These are phyloP conservation scores for Silene uniflora DNA, from an alignment of 148 eudicot genomes.

Conservation along the genomic window DNA sequence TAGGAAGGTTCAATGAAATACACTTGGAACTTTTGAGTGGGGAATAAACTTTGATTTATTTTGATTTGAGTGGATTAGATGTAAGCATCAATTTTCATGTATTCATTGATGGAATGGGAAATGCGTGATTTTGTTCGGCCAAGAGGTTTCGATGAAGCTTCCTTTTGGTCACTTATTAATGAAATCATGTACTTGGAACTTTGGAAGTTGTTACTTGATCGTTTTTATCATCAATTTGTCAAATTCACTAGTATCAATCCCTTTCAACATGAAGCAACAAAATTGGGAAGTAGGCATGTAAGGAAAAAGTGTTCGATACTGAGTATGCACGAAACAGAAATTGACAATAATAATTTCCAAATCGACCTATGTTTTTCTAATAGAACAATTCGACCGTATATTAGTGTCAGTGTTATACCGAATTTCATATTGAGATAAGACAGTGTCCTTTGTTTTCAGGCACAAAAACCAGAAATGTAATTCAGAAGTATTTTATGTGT, in stretches of 20 bases:
- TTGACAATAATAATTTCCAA: too few species aligned
- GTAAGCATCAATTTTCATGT: conserved; percentile 19
- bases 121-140: conserved; percentile 12
- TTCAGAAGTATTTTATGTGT: too few species aligned
- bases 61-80: conserved; percentile 13
- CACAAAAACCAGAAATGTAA: too few species aligned
- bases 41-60: conserved; percentile 7
- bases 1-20: conserved; percentile 37
- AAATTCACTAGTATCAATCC: neutral
- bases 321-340: too few species aligned
- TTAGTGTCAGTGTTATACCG: too few species aligned
- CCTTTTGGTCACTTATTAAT: conserved; percentile 15
- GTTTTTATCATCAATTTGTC: neutral
- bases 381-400: too few species aligned
- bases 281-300: neutral
- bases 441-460: too few species aligned
- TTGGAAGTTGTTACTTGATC: neutral
- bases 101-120: neutral
- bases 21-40: neutral
- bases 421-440: too few species aligned
- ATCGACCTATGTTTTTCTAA: too few species aligned
- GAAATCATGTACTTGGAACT: too few species aligned
- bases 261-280: neutral
- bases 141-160: conserved; percentile 38
- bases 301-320: neutral